Conservation (phyloP, 192 early-diverging fungal species). For the Rhizophagus sp. region DNA sequence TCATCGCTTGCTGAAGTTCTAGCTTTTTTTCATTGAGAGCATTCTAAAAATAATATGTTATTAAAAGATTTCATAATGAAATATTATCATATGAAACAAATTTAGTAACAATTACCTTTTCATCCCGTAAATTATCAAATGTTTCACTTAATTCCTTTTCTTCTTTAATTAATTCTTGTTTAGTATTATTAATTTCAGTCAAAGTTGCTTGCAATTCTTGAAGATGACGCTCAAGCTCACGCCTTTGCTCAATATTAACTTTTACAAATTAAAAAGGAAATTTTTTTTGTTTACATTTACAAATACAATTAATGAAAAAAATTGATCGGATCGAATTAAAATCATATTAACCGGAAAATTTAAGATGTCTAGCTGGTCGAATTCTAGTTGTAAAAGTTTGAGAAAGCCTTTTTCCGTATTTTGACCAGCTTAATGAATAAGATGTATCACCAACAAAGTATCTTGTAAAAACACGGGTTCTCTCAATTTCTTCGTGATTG, state of each 20-base stretch:
- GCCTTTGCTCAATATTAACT: constrained; percentile 50
- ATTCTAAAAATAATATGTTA: not conserved
- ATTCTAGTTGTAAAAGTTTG: constrained; percentile 33
- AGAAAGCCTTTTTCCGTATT: constrained; percentile 35
- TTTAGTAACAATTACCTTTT: constrained; percentile 39
- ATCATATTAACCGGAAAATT: constrained; percentile 33
- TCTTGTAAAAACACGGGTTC: constrained; percentile 23
- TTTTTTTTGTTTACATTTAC: constrained; percentile 9
- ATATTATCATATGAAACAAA: not conserved
- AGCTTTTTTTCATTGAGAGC: constrained; percentile 31
- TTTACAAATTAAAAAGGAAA: not conserved
- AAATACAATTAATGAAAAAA: not conserved
- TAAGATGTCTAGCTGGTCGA: constrained; percentile 18
- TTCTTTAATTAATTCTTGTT: constrained; percentile 40
- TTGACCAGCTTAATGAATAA: constrained; percentile 32
- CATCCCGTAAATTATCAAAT: constrained; percentile 22
- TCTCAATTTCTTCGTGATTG: constrained; percentile 20
- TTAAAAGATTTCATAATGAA: not conserved
- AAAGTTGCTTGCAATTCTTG: constrained; percentile 28
- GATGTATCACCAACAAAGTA: constrained; percentile 32
- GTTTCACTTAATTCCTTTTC: constrained; percentile 38
- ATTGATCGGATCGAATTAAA: not conserved
- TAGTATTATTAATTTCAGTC: constrained; percentile 36
- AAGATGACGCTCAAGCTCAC: constrained; percentile 37
- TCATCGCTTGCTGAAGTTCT: constrained; percentile 32